Conservation (phyloP, 805 yeast genomes). For the Komagataella pseudopastoris region DNA sequence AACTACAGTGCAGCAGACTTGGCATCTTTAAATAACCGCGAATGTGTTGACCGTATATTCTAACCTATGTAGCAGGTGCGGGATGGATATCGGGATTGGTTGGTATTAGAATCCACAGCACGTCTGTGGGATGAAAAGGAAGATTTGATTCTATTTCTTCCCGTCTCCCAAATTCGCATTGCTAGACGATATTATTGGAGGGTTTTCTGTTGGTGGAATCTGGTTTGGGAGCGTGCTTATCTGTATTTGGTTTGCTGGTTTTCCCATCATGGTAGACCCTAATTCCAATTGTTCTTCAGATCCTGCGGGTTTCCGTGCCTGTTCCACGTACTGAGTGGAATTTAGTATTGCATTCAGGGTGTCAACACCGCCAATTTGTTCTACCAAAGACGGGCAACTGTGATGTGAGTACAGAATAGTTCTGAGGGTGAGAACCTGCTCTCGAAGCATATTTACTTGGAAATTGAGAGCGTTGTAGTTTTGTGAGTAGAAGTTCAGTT, state of each 20-base stretch:
- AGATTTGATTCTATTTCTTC: not conserved
- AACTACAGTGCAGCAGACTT: not conserved
- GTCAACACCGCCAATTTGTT: constrained; percentile 32
- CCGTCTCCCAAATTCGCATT: not conserved
- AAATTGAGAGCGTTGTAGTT: constrained; percentile 56
- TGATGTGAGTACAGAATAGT: constrained; percentile 34
- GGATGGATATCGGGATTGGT: not conserved
- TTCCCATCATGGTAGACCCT: not conserved
- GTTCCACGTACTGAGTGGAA: constrained; percentile 14
- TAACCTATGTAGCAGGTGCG: not conserved
- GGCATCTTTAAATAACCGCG: not conserved
- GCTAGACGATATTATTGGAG: not conserved
- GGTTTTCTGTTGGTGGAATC: not conserved
- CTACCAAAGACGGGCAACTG: constrained; percentile 27
- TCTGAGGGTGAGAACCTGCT: constrained; percentile 38
- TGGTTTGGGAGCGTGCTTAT: not conserved
- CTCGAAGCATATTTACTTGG: constrained; percentile 45
- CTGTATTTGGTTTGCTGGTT: not conserved
- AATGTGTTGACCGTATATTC: not conserved
- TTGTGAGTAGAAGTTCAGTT: constrained; percentile 51
- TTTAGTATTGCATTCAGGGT: constrained; percentile 27
- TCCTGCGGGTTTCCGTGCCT: constrained; percentile 1
- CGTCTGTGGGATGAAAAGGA: not conserved
- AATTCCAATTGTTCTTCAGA: not conserved
- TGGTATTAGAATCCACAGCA: not conserved